These are phyloP conservation scores for Xylaria longipes DNA, from an alignment of 495 filamentous ascomycete species.

Conservation along the genomic window DNA sequence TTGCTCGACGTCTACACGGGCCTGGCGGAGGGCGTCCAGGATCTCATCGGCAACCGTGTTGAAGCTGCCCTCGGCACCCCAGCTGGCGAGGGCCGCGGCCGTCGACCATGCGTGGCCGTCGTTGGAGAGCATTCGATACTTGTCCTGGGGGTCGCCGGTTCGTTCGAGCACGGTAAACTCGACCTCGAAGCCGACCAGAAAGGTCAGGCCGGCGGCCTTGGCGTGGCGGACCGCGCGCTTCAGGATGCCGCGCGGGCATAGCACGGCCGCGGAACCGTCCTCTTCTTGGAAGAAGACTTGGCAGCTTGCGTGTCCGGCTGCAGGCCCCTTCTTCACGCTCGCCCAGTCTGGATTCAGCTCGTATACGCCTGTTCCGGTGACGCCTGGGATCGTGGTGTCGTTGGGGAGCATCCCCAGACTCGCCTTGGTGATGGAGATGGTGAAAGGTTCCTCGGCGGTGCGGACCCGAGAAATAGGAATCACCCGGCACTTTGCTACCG, in stretches of 20 bases:
- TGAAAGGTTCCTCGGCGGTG: slow-evolving; percentile 53
- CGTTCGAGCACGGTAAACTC: slow-evolving; percentile 75
- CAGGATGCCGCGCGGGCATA: slow-evolving; percentile 68
- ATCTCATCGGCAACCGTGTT: slow-evolving; percentile 51
- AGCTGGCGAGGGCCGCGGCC: slow-evolving; percentile 59
- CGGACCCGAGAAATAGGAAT: slow-evolving; percentile 71
- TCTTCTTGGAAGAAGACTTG: slow-evolving; percentile 65
- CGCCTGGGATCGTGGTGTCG: slow-evolving; percentile 53
- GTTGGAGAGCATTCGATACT: slow-evolving; percentile 39
- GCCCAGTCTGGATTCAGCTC: slow-evolving; percentile 66
- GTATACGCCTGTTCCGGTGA: slow-evolving; percentile 63
- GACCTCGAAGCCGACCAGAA: slow-evolving; percentile 81
- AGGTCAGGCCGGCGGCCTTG: slow-evolving; percentile 49
- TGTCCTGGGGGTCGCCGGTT: slow-evolving; percentile 33
- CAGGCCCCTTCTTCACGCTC: slow-evolving; percentile 62
- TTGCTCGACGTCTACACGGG: slow-evolving; percentile 72
- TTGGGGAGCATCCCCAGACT: slow-evolving; percentile 65
- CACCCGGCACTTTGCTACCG: slow-evolving; percentile 69
- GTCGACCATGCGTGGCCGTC: slow-evolving; percentile 71
- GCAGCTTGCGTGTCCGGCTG: slow-evolving; percentile 62
- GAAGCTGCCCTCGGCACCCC: slow-evolving; percentile 37
- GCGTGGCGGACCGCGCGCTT: slow-evolving; percentile 57
- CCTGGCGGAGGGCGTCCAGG: slow-evolving; percentile 68
- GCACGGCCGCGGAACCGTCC: slow-evolving; percentile 46
- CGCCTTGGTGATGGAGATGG: slow-evolving; percentile 62